phyloP scores from a whole-genome alignment of 1,284 basidiomycete genomes.

The Apiotrichum porosum region DNA sequence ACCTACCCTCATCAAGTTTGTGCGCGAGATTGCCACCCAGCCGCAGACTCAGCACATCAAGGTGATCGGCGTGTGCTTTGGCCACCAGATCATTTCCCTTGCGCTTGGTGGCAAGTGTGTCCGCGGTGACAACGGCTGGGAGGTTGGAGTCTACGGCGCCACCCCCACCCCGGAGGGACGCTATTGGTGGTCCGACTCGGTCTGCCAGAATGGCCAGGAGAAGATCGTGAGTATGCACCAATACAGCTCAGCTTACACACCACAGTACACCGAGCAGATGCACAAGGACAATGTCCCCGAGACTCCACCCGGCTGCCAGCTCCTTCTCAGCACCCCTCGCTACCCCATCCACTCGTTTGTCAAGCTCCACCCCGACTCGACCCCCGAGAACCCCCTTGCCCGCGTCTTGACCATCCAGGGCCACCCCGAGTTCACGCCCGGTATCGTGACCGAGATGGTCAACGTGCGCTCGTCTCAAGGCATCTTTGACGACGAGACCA shows the following conservation, averaged over 20 bases:
- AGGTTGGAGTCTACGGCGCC: constrained; percentile 50
- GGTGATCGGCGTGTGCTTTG: constrained; percentile 52
- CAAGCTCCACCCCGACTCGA: constrained; percentile 46
- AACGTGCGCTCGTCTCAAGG: constrained; percentile 46
- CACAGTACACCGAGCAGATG: constrained; percentile 53
- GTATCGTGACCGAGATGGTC: constrained; percentile 51
- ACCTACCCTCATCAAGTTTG: constrained; percentile 32
- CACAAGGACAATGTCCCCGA: constrained; percentile 52
- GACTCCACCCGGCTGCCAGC: constrained; percentile 48
- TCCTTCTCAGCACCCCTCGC: constrained; percentile 48
- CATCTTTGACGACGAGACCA: constrained; percentile 45
- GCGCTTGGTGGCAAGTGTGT: constrained; percentile 51
- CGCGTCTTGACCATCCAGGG: constrained; percentile 51
- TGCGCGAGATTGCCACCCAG: constrained; percentile 26
- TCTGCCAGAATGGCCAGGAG: constrained; percentile 35
- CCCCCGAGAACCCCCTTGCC: constrained; percentile 39
- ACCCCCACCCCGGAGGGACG: constrained; percentile 49
- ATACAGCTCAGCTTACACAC: background rate
- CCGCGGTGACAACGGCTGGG: constrained; percentile 52
- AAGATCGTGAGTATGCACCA: constrained; percentile 41
- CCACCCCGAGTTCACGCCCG: constrained; percentile 54
- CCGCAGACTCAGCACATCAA: constrained; percentile 32
- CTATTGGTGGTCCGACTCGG: constrained; percentile 47
- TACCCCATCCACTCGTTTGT: constrained; percentile 52
- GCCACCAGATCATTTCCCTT: constrained; percentile 53